phyloP scores from a whole-genome alignment of 169 alveolate genomes.

The Besnoitia besnoiti region DNA sequence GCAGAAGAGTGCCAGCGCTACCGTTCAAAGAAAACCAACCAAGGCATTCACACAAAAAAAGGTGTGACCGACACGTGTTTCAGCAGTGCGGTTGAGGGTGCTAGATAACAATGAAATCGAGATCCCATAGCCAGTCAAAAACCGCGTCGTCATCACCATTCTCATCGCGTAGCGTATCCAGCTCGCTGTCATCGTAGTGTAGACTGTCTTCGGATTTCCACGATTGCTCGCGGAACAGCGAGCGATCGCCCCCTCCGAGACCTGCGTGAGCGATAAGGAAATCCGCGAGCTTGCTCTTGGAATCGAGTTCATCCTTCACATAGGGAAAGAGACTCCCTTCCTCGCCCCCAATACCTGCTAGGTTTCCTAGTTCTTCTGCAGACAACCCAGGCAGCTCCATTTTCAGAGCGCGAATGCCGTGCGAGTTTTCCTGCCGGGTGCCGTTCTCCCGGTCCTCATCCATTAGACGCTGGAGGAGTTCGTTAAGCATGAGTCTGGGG shows the following conservation, averaged over 20 bases:
- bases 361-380: neutral
- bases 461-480: neutral
- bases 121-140: neutral
- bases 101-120: neutral
- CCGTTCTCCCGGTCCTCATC: neutral
- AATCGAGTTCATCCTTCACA: neutral
- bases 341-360: neutral
- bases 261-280: neutral
- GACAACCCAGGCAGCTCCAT: neutral
- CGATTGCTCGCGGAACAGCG: neutral
- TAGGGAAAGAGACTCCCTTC: neutral
- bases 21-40: too few species aligned
- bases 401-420: neutral
- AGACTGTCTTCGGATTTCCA: neutral
- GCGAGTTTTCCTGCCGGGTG: neutral
- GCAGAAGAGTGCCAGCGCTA: too few species aligned
- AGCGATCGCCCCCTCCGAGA: neutral
- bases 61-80: too few species aligned
- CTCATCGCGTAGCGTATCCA: neutral
- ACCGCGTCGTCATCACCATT: neutral
- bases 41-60: too few species aligned
- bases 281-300: neutral
- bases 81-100: neutral
- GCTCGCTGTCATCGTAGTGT: neutral
- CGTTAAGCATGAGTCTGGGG: neutral